A percentile compares a stretch with the other conserved stretches of the same genome.
Evolutionary conservation across 495 filamentous ascomycete species (phyloP).

Genomic region (Pyrenula massariospora): DNA sequence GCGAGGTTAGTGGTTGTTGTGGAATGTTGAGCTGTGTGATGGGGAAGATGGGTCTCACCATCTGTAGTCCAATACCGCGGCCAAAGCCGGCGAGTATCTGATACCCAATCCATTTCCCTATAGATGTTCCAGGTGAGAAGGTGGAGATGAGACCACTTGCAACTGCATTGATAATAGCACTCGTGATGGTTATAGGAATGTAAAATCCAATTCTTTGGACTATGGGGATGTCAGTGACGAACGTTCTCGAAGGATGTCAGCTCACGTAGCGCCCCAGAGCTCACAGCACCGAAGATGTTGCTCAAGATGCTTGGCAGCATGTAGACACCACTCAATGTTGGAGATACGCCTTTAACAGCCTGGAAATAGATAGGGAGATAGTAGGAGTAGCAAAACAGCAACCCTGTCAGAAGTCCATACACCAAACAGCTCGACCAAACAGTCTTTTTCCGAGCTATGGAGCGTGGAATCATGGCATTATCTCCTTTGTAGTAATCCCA

Average conservation of each 20-base stretch:
- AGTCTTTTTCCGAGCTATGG: conserved; percentile 16
- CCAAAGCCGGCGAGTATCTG: conserved; percentile 41
- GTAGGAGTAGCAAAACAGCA: conserved; percentile 9
- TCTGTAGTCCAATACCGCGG: conserved; percentile 36
- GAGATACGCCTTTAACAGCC: conserved; percentile 15
- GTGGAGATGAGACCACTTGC: conserved; percentile 39
- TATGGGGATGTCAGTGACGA: conserved; percentile 8
- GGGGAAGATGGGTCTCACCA: conserved; percentile 16
- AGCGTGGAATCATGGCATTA: conserved; percentile 36
- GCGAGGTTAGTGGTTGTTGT: background rate
- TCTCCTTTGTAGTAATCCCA: conserved; percentile 38
- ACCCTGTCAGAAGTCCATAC: conserved; percentile 11
- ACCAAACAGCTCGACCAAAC: conserved; percentile 22
- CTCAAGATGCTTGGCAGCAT: conserved; percentile 33
- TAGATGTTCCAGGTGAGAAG: conserved; percentile 25
- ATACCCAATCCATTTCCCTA: conserved; percentile 42
- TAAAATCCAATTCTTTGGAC: conserved; percentile 36
- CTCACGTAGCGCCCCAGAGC: conserved; percentile 29
- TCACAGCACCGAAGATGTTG: conserved; percentile 33
- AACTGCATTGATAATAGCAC: conserved; percentile 18
- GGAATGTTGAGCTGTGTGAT: background rate
- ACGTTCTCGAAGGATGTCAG: background rate
- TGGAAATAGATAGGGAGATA: conserved; percentile 34
- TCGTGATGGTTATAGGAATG: conserved; percentile 27
- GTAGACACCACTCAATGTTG: conserved; percentile 24